Evolutionary conservation across 2,329 filamentous ascomycete species (phyloP).

Genomic region (Beauveria sp.): DNA sequence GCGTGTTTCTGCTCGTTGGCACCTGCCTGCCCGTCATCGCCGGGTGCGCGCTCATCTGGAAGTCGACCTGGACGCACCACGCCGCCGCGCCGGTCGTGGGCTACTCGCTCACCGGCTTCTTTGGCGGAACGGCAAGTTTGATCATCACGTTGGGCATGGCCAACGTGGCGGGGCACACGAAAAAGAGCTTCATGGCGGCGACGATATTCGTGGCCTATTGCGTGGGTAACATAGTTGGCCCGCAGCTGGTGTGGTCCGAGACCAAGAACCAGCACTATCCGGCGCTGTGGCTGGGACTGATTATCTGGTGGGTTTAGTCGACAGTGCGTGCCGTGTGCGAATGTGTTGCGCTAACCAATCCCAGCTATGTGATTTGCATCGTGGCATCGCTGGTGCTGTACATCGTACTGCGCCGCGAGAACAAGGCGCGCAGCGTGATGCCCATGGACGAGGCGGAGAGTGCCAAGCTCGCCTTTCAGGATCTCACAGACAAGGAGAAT

Average conservation of each 20-base stretch:
- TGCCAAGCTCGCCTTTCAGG: slow-evolving; percentile 57
- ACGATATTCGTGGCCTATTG: slow-evolving; percentile 70
- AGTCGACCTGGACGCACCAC: slow-evolving; percentile 53
- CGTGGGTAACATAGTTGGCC: slow-evolving; percentile 68
- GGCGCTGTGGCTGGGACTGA: slow-evolving; percentile 61
- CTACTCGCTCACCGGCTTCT: slow-evolving; percentile 66
- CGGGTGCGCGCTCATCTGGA: slow-evolving; percentile 70
- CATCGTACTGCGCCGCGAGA: slow-evolving; percentile 50
- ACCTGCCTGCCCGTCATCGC: slow-evolving; percentile 69
- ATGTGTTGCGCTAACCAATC: slow-evolving; percentile 11
- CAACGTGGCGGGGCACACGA: slow-evolving; percentile 69
- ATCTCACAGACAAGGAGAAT: slow-evolving; percentile 63
- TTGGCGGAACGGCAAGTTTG: slow-evolving; percentile 60
- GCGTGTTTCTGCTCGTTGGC: slow-evolving; percentile 55
- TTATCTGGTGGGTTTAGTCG: slow-evolving; percentile 39
- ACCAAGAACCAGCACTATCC: slow-evolving; percentile 62
- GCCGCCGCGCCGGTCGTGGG: slow-evolving; percentile 61
- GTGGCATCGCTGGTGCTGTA: slow-evolving; percentile 48
- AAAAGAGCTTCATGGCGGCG: slow-evolving; percentile 69
- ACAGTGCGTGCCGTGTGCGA: no score
- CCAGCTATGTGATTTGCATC: slow-evolving; percentile 62
- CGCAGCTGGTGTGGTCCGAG: slow-evolving; percentile 61
- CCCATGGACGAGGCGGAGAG: slow-evolving; percentile 51
- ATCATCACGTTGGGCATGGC: slow-evolving; percentile 46
- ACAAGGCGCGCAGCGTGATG: slow-evolving; percentile 37